Percentiles rank a stretch among this genome's conserved stretches.
Evolutionary conservation across 129 eudicot genomes (phyloP).

Genomic region (Chrysanthemum makinoi): DNA sequence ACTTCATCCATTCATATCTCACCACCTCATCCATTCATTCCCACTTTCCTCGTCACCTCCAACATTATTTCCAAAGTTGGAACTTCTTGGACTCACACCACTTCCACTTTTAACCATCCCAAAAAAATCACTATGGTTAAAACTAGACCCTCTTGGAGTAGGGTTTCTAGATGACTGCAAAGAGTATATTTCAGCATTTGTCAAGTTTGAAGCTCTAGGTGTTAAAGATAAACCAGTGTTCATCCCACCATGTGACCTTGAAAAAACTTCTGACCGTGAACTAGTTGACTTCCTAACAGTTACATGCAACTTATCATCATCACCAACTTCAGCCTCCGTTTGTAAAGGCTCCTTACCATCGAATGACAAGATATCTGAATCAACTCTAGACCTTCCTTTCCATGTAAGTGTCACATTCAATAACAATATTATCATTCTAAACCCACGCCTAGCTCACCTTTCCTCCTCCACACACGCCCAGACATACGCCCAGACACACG

Average conservation of each 20-base stretch:
- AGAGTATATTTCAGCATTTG: slow-evolving; percentile 81
- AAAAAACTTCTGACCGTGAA: slow-evolving; percentile 71
- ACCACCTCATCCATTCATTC: too few relatives aligned
- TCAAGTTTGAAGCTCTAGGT: slow-evolving; percentile 69
- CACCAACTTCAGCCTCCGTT: slow-evolving; percentile 86
- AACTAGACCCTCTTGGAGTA: slow-evolving; percentile 80
- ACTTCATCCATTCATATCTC: too few relatives aligned
- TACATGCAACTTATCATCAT: slow-evolving; percentile 84
- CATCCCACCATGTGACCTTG: slow-evolving; percentile 62
- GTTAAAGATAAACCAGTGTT: slow-evolving; percentile 50
- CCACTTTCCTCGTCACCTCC: slow-evolving; percentile 76
- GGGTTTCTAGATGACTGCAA: slow-evolving; percentile 77
- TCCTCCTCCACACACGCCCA: too few relatives aligned
- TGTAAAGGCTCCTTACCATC: slow-evolving; percentile 86
- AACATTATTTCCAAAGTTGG: slow-evolving; percentile 41
- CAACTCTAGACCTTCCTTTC: too few relatives aligned
- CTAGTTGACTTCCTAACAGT: slow-evolving; percentile 74
- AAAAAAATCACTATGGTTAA: slow-evolving; percentile 69
- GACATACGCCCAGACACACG: too few relatives aligned
- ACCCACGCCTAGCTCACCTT: too few relatives aligned
- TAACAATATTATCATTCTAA: too few relatives aligned
- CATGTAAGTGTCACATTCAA: too few relatives aligned
- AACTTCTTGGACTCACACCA: slow-evolving; percentile 67
- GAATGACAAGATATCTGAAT: slow-evolving; percentile 34
- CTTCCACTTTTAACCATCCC: slow-evolving; percentile 64